These are phyloP conservation scores for Gossypium mustelinum DNA, from an alignment of 345 rosid genomes.

Conservation along the genomic window DNA sequence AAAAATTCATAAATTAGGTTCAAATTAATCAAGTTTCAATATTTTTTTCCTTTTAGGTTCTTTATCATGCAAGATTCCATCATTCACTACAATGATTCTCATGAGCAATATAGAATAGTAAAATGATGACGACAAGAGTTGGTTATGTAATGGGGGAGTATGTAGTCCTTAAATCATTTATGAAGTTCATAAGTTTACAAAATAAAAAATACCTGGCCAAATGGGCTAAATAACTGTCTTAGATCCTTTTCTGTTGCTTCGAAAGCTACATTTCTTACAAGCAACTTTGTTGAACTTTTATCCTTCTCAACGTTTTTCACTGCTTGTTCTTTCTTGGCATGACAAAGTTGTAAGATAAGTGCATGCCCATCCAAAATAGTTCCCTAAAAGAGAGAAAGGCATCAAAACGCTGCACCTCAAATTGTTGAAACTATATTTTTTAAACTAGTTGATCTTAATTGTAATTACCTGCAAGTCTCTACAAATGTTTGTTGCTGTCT, in stretches of 20 bases:
- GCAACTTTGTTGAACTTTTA: slow-evolving; percentile 68
- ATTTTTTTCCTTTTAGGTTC: not conserved
- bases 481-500: slow-evolving; percentile 62
- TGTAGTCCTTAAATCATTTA: not conserved
- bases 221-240: slow-evolving; percentile 83
- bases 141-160: not conserved
- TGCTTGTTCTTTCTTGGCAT: slow-evolving; percentile 58
- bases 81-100: not conserved
- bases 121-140: not conserved
- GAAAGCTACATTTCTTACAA: slow-evolving; percentile 85
- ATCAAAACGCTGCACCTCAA: not conserved
- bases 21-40: not conserved
- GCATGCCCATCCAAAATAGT: slow-evolving; percentile 93
- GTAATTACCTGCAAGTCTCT: slow-evolving; percentile 67
- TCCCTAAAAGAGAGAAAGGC: slow-evolving; percentile 42
- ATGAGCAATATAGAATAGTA: not conserved
- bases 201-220: slow-evolving; percentile 67
- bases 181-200: not conserved
- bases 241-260: slow-evolving; percentile 93
- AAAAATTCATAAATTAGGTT: not conserved
- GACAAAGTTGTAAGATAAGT: slow-evolving; percentile 72
- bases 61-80: not conserved
- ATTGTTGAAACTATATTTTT: not conserved
- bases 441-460: not conserved
- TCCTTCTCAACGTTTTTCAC: slow-evolving; percentile 53